Base-by-base conservation (phyloP, 768 basidiomycete species). In the Phaeolepiota aurea region DNA sequence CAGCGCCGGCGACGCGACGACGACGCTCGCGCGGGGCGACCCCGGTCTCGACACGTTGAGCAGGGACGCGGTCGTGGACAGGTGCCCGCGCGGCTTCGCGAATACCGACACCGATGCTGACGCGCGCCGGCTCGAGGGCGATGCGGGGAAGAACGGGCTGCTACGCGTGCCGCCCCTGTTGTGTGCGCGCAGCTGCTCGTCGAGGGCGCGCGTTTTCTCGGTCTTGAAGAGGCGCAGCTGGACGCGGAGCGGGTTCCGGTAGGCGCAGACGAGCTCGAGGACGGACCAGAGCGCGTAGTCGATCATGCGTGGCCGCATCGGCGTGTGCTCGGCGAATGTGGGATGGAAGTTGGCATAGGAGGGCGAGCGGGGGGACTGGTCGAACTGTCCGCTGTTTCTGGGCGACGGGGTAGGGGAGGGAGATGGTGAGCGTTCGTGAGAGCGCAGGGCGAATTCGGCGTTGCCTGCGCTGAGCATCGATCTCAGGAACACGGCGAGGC, bases 241-340 rank as follows among this genome's bases (percentile, higher is more conserved):
- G 20, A 82, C 59, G 39, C 72, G 61, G 20, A 88, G 65, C 1
- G 84, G 82, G 28, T 62, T 77, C 13, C 80, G 70, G 49, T 71
- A 74, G 1, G 76, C 66, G 46, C 76, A 82, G 13, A 82, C 55
- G 40, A 83, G 67, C 49, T 86, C 81, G 19, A 87, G 58, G 20
- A 79, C 55, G 2, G 85, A 87, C 84, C 84, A 87, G 1, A 81
- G 63, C 5, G 75, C 60, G 48, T 85, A 87, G 54, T 88, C 86
- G 3, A 84, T 62, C 18, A 82, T 61, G 20, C 82, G 69, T 2
- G 82, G 82, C 31, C 58, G 61, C 20, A 51, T 48, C 37, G 56
- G 52, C 32, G 52, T 41, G 38, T 44, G 50, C 16, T 28, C 43
- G 43, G 15, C 48, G 44, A 2, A 46, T 41, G 48, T 46, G 49